Percentiles rank a stretch among this genome's conserved stretches.
These are phyloP conservation scores for Pseudovirgaria hyperparasitica DNA, from an alignment of 2,329 filamentous ascomycete genomes.

Conservation along the genomic window DNA sequence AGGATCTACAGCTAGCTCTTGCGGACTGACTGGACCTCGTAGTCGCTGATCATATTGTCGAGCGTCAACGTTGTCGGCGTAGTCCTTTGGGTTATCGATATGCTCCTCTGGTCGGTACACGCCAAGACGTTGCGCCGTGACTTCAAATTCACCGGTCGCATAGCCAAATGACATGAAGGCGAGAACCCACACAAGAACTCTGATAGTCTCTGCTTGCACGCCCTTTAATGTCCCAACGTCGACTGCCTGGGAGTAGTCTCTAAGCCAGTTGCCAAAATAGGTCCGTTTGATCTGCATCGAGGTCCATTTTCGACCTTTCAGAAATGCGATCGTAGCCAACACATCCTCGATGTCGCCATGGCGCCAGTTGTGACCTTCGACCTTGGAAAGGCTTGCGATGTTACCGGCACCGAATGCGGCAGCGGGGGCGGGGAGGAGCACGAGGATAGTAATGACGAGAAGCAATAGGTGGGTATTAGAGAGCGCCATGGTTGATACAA, in stretches of 20 bases:
- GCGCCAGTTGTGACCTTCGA: conserved; percentile 38
- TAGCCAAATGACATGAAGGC: conserved; percentile 45
- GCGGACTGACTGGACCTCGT: conserved; percentile 55
- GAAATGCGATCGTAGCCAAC: conserved; percentile 34
- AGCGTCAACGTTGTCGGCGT: conserved; percentile 62
- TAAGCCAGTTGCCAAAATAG: conserved; percentile 33
- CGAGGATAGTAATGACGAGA: conserved; percentile 22
- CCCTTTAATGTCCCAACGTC: conserved; percentile 41
- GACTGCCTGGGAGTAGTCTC: conserved; percentile 42
- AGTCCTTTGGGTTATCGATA: conserved; percentile 37
- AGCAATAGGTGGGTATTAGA: conserved; percentile 22
- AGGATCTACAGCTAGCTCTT: conserved; percentile 33
- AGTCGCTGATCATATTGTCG: conserved; percentile 69
- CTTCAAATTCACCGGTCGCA: conserved; percentile 44
- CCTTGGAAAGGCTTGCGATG: conserved; percentile 27
- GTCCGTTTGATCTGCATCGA: conserved; percentile 34
- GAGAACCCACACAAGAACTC: conserved; percentile 41
- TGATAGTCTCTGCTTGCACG: conserved; percentile 39
- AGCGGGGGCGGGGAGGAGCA: conserved; percentile 22
- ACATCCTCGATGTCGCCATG: conserved; percentile 42
- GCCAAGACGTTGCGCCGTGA: conserved; percentile 40
- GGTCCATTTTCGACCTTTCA: conserved; percentile 29
- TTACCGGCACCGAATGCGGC: conserved; percentile 37
- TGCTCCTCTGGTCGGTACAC: conserved; percentile 39
- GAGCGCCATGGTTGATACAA: conserved; percentile 15